These are phyloP conservation scores for Erodium texanum DNA, from an alignment of 441 rosid genomes.

Conservation along the genomic window DNA sequence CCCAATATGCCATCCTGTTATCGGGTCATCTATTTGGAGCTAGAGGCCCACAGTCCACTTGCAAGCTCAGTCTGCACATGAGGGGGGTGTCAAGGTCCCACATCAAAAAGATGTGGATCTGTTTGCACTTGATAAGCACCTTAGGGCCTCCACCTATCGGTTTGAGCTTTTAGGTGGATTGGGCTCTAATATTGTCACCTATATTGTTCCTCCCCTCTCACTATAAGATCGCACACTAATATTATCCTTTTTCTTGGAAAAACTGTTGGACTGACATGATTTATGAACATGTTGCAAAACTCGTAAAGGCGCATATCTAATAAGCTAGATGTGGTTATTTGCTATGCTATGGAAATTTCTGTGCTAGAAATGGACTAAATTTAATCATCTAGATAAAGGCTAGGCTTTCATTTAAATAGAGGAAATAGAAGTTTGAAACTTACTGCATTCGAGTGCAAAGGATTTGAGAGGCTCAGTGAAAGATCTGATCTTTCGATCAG, in stretches of 20 bases:
- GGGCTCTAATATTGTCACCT: too few relatives aligned
- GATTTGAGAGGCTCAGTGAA: slow-evolving; percentile 42
- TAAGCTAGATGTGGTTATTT: neutral
- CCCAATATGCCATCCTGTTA: too few relatives aligned
- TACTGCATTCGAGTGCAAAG: slow-evolving; percentile 50
- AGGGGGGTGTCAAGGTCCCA: too few relatives aligned
- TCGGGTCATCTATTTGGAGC: too few relatives aligned
- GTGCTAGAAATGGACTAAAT: neutral
- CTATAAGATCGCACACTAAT: neutral
- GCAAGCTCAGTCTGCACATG: too few relatives aligned
- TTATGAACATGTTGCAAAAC: neutral
- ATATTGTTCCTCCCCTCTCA: neutral
- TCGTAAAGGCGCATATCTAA: neutral
- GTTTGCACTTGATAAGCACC: too few relatives aligned
- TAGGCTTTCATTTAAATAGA: neutral
- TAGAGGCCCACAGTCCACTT: too few relatives aligned
- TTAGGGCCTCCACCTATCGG: too few relatives aligned
- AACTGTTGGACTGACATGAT: neutral
- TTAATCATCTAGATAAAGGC: neutral
- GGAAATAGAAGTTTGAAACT: slow-evolving; percentile 20
- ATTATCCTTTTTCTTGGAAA: neutral
- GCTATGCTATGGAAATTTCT: neutral
- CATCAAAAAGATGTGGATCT: too few relatives aligned
- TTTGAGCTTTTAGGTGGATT: too few relatives aligned
- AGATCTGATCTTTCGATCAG: slow-evolving; percentile 66